A percentile compares a stretch with the other conserved stretches of the same genome.
phyloP scores from a whole-genome alignment of 116 monocot species.

The Thalassia testudinum region DNA sequence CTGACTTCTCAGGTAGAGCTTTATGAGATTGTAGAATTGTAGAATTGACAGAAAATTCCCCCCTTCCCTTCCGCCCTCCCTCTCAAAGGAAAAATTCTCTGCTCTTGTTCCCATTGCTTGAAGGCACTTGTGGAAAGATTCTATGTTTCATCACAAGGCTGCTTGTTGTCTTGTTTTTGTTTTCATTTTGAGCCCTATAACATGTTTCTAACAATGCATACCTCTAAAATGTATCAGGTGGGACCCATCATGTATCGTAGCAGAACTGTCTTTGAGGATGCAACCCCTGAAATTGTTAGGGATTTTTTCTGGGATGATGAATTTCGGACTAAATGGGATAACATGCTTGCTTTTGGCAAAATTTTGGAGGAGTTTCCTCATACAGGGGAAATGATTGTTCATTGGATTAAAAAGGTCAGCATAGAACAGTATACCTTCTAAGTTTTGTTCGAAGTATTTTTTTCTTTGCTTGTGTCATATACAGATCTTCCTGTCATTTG shows the following conservation, averaged over 20 bases:
- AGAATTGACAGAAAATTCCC: too few relatives aligned
- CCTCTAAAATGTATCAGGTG: constrained; percentile 15
- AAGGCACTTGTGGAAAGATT: too few relatives aligned
- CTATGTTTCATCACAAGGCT: too few relatives aligned
- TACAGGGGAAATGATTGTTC: constrained; percentile 70
- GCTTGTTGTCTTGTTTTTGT: too few relatives aligned
- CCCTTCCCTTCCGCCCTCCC: too few relatives aligned
- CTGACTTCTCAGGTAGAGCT: too few relatives aligned
- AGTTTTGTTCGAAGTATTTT: background rate
- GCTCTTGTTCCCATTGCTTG: too few relatives aligned
- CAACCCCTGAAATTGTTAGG: constrained; percentile 79
- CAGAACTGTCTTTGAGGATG: constrained; percentile 91
- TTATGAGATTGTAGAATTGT: too few relatives aligned
- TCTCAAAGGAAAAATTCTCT: too few relatives aligned
- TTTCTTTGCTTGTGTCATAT: background rate
- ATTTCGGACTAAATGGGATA: constrained; percentile 86
- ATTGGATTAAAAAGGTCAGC: constrained; percentile 93
- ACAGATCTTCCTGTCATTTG: constrained; percentile 10
- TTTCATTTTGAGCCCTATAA: too few relatives aligned
- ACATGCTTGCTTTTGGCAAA: constrained; percentile 70
- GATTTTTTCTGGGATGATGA: constrained; percentile 99
- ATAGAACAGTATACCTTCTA: background rate
- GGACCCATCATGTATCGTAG: constrained; percentile 71
- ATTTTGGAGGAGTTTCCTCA: constrained; percentile 63
- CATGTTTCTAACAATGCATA: too few relatives aligned